A percentile compares a stretch with the other conserved stretches of the same genome.
Conservation (phyloP, 2,329 filamentous ascomycete genomes). For the Thielaviopsis musarum region DNA sequence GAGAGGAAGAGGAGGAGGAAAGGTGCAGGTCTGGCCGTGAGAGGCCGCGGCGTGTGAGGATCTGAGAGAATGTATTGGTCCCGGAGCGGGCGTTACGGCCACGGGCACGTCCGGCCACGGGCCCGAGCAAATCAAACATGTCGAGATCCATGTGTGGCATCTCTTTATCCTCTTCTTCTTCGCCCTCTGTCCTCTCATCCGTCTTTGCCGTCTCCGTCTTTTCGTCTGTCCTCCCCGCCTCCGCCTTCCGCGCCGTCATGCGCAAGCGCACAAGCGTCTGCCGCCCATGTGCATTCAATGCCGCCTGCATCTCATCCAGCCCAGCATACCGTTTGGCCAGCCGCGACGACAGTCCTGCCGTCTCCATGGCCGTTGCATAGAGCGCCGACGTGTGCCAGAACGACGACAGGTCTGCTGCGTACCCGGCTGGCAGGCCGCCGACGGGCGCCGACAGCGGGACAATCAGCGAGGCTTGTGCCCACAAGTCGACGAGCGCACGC, state of each 20-base stretch:
- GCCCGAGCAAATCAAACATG: conserved; percentile 11
- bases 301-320: conserved; percentile 45
- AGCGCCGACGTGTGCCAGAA: conserved; percentile 70
- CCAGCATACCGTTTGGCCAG: conserved; percentile 29
- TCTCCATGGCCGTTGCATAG: conserved; percentile 61
- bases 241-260: conserved; percentile 30
- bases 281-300: conserved; percentile 58
- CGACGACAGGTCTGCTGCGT: conserved; percentile 40
- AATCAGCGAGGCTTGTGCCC: conserved; percentile 57
- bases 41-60: conserved; percentile 4
- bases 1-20: not conserved
- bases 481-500: conserved; percentile 50
- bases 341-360: conserved; percentile 58
- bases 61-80: conserved; percentile 1
- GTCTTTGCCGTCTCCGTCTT: not conserved
- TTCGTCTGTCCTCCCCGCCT: not conserved
- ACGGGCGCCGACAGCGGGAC: conserved; percentile 53
- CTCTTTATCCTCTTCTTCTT: conserved; percentile 15
- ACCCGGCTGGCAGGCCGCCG: conserved; percentile 30
- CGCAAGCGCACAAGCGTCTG: conserved; percentile 62
- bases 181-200: not conserved
- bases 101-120: not conserved
- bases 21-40: not conserved
- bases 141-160: conserved; percentile 15
- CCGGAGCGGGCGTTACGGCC: not conserved